phyloP scores from a whole-genome alignment of 176 grass and related monocot species.

The Poa annua region DNA sequence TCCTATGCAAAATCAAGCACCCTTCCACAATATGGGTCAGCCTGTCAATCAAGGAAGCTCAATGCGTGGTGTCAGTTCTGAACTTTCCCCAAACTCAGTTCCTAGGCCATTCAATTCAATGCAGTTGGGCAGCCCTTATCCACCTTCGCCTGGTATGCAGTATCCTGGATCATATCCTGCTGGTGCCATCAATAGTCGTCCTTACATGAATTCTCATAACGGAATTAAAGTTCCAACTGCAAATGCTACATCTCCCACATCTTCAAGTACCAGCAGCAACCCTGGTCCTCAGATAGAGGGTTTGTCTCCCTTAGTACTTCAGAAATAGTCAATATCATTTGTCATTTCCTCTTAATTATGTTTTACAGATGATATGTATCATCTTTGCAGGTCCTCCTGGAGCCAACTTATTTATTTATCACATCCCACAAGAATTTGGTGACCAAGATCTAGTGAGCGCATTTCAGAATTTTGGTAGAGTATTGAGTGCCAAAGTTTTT shows the following conservation, averaged over 20 bases:
- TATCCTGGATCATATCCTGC: slow-evolving; percentile 68
- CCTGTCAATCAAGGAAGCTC: slow-evolving; percentile 67
- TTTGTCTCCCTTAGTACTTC: slow-evolving; percentile 40
- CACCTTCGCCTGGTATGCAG: slow-evolving; percentile 58
- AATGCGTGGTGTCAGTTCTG: slow-evolving; percentile 53
- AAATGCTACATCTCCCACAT: slow-evolving; percentile 55
- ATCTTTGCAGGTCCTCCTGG: slow-evolving; percentile 68
- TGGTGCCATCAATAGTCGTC: slow-evolving; percentile 46
- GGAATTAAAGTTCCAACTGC: slow-evolving; percentile 52
- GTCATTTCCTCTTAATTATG: neutral
- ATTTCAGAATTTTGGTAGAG: slow-evolving; percentile 86
- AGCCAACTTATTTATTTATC: slow-evolving; percentile 88
- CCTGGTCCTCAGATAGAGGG: slow-evolving; percentile 68
- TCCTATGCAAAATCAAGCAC: slow-evolving; percentile 80
- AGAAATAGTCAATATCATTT: neutral
- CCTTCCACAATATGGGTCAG: slow-evolving; percentile 64
- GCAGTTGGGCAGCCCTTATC: slow-evolving; percentile 70
- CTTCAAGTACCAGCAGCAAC: slow-evolving; percentile 55
- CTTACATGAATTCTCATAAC: slow-evolving; percentile 53
- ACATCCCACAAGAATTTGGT: slow-evolving; percentile 84
- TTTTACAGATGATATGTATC: slow-evolving; percentile 3
- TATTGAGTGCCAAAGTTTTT: slow-evolving; percentile 98
- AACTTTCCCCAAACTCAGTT: slow-evolving; percentile 61
- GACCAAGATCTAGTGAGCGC: slow-evolving; percentile 84
- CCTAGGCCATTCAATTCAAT: slow-evolving; percentile 58